Conservation (phyloP, 768 basidiomycete genomes). For the Pulveroboletus ravenelii region DNA sequence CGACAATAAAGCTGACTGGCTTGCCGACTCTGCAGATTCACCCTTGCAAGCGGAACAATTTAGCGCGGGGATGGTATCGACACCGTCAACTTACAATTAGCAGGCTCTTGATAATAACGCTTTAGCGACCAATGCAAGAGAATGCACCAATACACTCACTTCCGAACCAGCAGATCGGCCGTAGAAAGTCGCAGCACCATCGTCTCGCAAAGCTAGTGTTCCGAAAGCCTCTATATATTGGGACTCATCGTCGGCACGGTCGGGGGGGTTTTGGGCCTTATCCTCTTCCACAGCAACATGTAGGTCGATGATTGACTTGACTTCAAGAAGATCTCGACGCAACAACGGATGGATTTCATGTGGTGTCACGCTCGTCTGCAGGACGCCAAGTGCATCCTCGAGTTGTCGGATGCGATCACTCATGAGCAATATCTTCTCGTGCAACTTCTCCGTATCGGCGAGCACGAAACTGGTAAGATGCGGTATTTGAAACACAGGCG, state of each 20-base stretch:
- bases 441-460: slow-evolving; percentile 66
- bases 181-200: slow-evolving; percentile 67
- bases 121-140: slow-evolving; percentile 9
- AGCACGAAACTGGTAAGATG: slow-evolving; percentile 52
- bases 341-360: slow-evolving; percentile 57
- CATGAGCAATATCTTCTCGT: slow-evolving; percentile 64
- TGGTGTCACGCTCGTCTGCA: slow-evolving; percentile 44
- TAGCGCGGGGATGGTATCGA: not conserved
- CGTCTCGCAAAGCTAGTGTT: slow-evolving; percentile 62
- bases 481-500: not conserved
- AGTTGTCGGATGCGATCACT: slow-evolving; percentile 67
- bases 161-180: slow-evolving; percentile 70
- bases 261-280: slow-evolving; percentile 25
- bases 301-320: slow-evolving; percentile 67
- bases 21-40: slow-evolving; percentile 12
- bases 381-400: slow-evolving; percentile 59
- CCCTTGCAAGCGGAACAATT: slow-evolving; percentile 16
- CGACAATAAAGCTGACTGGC: not conserved
- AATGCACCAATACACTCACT: slow-evolving; percentile 40
- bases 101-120: slow-evolving; percentile 39
- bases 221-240: slow-evolving; percentile 67
- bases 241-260: slow-evolving; percentile 34
- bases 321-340: slow-evolving; percentile 51
- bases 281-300: slow-evolving; percentile 51
- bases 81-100: slow-evolving; percentile 43